Evolutionary conservation across 2,329 filamentous ascomycete species (phyloP), one percentile per base, ranked within the genome.

Genomic region (Fusarium sublunatum): DNA sequence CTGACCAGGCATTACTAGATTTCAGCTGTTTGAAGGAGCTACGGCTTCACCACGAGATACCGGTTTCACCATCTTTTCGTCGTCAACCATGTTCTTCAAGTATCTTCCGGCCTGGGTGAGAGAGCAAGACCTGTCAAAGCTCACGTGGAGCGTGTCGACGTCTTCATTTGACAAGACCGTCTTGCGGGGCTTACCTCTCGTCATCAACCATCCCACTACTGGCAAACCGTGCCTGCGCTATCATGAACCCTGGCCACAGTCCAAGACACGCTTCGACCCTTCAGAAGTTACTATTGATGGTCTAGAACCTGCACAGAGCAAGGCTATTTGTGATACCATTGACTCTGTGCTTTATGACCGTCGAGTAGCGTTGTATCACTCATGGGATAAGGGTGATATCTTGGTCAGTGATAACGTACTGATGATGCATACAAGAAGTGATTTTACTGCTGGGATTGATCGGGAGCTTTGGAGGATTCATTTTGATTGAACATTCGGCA

Each of bases 321-420:
- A 64, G 0, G 64, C 75, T 2, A 68, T 81, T 6, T 80, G 76
- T 25, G 72, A 76, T 3, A 64, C 76, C 0, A 67, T 86, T 3
- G 76, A 82, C 47, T 68, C 70, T 0, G 70, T 81, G 0, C 69
- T 83, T 2, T 81, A 84, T 52, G 83, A 86, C 61, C 75, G 81
- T 6, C 76, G 83, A 0, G 79, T 84, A 0, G 80, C 79, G 7
- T 75, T 83, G 34, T 81, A 81, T 50, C 81, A 84, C 52, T 70
- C 75, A 6, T 86, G 84, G 83, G 78, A 86, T 48, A 79, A 82
- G 71, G 83, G 84, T 0, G 84, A 86, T 64, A 41, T 86, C 34
- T 59, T 86, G 1, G 70, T 86, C 6, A 85, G 75, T 56, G 84
- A 86, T 61, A 86, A 86, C 44, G 68, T 79, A 4, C 53, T 80